Evolutionary conservation across 2,329 filamentous ascomycete genomes (phyloP), one percentile per base, ranked within the genome.

Genomic region (Pyricularia pennisetigena): DNA sequence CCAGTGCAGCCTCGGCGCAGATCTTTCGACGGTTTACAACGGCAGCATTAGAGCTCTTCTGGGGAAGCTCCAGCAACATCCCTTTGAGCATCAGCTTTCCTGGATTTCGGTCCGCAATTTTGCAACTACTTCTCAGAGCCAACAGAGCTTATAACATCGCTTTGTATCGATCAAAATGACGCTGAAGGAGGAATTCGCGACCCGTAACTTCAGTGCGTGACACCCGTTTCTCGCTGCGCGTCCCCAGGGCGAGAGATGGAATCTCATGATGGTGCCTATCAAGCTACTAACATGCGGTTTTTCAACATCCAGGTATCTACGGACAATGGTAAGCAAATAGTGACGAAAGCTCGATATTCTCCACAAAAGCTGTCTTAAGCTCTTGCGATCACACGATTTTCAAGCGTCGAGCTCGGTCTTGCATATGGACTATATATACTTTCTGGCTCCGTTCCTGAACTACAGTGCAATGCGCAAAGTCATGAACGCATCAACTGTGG

Each of bases 121-220:
- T 14, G 26, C 59, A 62, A 62, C 24, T 28, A 62, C 26, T 29
- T 28, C 2, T 26, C 59, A 62, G 26, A 7, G 26, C 24, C 59
- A 62, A 62, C 24, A 26, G 26, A 29, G 59, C 24, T 28, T 16
- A 12, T 62, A 9, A 29, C 16, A 28, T 28, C 16, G 24, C 24
- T 28, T 28, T 6, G 29, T 12, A 14, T 24, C 66, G 49, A 76
- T 73, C 83, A 88, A 81, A 71, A 90, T 90, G 88, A 85, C 87
- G 77, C 83, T 91, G 81, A 86, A 86, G 79, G 88, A 91, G 76
- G 88, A 91, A 79, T 90, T 91, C 76, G 85, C 85, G 77, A 89
- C 88, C 70, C 83, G 89, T 75, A 91, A 91, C 81, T 91, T 91
- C 80, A 91, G 88, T 91, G 83, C 75, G 88, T 81, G 26, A 30